Evolutionary conservation across 2,329 filamentous ascomycete species (phyloP).

Genomic region (Beauveria pseudobassiana): DNA sequence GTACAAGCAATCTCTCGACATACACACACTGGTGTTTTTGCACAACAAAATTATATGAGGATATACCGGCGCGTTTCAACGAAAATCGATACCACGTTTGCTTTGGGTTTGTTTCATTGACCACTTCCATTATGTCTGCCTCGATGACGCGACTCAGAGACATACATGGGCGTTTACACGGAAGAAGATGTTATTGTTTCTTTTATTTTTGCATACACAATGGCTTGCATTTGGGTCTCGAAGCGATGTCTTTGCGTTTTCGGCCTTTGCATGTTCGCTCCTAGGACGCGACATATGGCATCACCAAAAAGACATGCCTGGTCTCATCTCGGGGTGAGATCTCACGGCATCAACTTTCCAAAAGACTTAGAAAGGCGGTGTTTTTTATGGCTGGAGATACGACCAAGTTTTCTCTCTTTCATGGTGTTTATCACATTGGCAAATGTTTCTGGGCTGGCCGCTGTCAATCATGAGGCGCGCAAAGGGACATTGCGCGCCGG

Average conservation of each 20-base stretch:
- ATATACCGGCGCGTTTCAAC: constrained; percentile 29
- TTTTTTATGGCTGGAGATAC: constrained; percentile 24
- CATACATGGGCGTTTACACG: constrained; percentile 31
- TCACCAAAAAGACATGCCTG: constrained; percentile 4
- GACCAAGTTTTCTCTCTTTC: constrained; percentile 13
- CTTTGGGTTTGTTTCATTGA: constrained; percentile 26
- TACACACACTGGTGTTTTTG: constrained; percentile 23
- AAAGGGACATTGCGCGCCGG: constrained; percentile 23
- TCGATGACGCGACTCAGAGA: constrained; percentile 31
- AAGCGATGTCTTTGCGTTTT: constrained; percentile 21
- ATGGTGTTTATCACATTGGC: constrained; percentile 26
- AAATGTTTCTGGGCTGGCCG: constrained; percentile 21
- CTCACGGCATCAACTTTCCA: constrained; percentile 40
- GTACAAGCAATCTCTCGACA: constrained; percentile 45
- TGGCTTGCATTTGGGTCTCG: constrained; percentile 26
- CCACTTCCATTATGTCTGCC: constrained; percentile 23
- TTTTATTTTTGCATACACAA: constrained; percentile 24
- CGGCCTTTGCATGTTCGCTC: constrained; percentile 32
- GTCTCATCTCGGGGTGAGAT: constrained; percentile 30
- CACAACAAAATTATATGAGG: constrained; percentile 26
- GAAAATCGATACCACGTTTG: constrained; percentile 39
- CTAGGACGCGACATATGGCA: neutral
- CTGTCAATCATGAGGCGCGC: constrained; percentile 24
- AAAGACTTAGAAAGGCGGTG: constrained; percentile 38
- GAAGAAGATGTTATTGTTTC: neutral